A percentile compares a stretch with the other conserved stretches of the same genome.
Conservation (phyloP, 2,329 filamentous ascomycete genomes). For the Trichoderma brevicompactum region DNA sequence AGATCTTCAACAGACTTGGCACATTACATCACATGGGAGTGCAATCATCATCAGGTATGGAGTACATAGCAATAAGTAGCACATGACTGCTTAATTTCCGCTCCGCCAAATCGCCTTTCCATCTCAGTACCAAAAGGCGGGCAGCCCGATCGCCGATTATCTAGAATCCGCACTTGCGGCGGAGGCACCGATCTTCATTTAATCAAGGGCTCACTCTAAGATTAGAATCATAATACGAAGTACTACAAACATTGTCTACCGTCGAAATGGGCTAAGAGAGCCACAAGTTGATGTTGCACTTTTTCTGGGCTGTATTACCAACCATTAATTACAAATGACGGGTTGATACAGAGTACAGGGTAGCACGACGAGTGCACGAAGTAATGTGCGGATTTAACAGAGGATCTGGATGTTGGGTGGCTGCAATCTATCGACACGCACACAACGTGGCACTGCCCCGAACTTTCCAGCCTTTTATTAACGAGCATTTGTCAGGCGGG, state of each 20-base stretch:
- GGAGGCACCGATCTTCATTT: constrained; percentile 17
- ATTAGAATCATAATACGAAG: not conserved
- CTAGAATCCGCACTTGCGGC: not conserved
- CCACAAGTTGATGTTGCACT: too few species aligned
- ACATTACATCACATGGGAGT: too few species aligned
- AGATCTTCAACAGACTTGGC: too few species aligned
- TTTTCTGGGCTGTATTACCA: not conserved
- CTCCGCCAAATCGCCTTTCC: not conserved
- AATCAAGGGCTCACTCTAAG: not conserved
- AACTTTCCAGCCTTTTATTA: not conserved
- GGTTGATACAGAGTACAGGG: not conserved
- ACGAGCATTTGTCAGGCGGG: not conserved
- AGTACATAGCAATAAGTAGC: too few species aligned
- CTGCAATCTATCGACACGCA: not conserved
- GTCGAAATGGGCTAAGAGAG: too few species aligned
- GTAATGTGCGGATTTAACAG: not conserved
- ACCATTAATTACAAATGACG: not conserved
- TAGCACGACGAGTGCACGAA: not conserved
- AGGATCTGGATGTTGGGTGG: not conserved
- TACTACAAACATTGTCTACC: not conserved
- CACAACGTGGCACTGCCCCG: not conserved
- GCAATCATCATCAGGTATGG: too few species aligned
- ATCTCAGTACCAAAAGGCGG: not conserved
- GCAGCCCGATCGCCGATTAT: not conserved
- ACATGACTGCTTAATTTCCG: not conserved